Evolutionary conservation across 768 basidiomycete genomes (phyloP), one percentile per base, ranked within the genome.

Genomic region (Mycena maculata): DNA sequence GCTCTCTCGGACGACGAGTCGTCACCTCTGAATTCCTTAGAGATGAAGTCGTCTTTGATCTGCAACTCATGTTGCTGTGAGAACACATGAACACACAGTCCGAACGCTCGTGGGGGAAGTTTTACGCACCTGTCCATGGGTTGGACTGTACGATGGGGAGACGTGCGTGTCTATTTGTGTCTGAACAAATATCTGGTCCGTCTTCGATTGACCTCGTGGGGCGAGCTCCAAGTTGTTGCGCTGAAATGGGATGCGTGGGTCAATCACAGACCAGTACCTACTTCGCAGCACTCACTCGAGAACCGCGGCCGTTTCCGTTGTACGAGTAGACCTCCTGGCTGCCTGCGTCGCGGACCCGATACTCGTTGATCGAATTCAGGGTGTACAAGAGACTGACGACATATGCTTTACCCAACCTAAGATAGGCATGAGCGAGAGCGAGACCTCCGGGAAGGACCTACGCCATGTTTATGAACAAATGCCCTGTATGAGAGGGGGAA

Each of bases 181-280:
- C 22, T 61, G 53, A 9, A 67, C 41, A 20, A 61, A 67, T 22
- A 67, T 67, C 38, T 66, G 58, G 30, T 67, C 65, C 52, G 45
- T 16, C 20, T 53, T 52, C 48, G 22, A 12, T 12, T 28, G 20
- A 16, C 30, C 25, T 2, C 58, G 45, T 1, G 57, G 15, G 8
- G 44, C 11, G 15, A 66, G 58, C 52, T 66, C 65, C 44, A 66
- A 18, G 55, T 64, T 58, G 1, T 56, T 38, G 33, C 59, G 57
- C 58, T 66, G 20, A 15, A 9, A 38, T n/a, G n/a, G n/a, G n/a
- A n/a, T n/a, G n/a, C n/a, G n/a, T n/a, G n/a, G n/a, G n/a, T n/a
- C n/a, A 36, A 36, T 7, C 33, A 36, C 33, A 36, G 33, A 36
- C 33, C 8, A 36, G 13, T 20, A 10, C 31, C n/a, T 1, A 18